A percentile compares a stretch with the other conserved stretches of the same genome.
These are phyloP conservation scores for Lipomyces lipofer DNA, from an alignment of 805 yeast genomes.

Conservation along the genomic window DNA sequence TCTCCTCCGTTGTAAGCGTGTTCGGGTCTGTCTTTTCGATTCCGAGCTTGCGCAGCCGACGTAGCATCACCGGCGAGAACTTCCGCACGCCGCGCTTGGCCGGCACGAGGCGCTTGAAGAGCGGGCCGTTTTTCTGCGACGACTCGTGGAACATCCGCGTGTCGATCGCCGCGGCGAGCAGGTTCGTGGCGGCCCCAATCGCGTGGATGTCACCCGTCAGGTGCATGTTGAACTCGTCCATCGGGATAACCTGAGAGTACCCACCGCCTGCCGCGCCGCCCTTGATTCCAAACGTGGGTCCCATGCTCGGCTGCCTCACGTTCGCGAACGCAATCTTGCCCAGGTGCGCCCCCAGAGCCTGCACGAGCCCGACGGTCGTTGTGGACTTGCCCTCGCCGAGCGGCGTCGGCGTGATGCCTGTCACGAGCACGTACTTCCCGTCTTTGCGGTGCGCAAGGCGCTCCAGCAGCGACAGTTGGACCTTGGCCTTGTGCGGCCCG, in stretches of 20 bases:
- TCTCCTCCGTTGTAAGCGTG: constrained; percentile 74
- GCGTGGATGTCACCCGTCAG: constrained; percentile 98
- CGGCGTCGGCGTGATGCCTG: constrained; percentile 98
- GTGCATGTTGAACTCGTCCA: constrained; percentile 98
- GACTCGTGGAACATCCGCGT: constrained; percentile 94
- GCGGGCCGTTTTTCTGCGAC: constrained; percentile 78
- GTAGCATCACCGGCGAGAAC: constrained; percentile 76
- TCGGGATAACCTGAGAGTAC: constrained; percentile 94
- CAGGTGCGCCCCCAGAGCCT: constrained; percentile 90
- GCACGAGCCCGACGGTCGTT: constrained; percentile 95
- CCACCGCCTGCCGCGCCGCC: constrained; percentile 99
- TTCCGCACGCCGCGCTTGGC: constrained; percentile 74
- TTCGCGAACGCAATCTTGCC: constrained; percentile 83
- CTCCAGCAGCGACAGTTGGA: constrained; percentile 65
- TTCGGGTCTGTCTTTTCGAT: constrained; percentile 78
- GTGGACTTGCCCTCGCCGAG: constrained; percentile 98
- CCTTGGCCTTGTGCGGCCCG: constrained; percentile 89
- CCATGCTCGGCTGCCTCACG: constrained; percentile 98
- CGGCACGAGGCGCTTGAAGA: constrained; percentile 85
- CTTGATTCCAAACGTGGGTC: constrained; percentile 97
- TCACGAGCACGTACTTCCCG: constrained; percentile 87
- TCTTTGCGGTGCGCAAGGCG: constrained; percentile 64
- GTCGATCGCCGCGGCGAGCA: constrained; percentile 94
- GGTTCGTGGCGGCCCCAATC: constrained; percentile 87
- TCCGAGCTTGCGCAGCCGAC: constrained; percentile 77